Evolutionary conservation across 805 yeast species (phyloP).

Genomic region (Candida piceae): DNA sequence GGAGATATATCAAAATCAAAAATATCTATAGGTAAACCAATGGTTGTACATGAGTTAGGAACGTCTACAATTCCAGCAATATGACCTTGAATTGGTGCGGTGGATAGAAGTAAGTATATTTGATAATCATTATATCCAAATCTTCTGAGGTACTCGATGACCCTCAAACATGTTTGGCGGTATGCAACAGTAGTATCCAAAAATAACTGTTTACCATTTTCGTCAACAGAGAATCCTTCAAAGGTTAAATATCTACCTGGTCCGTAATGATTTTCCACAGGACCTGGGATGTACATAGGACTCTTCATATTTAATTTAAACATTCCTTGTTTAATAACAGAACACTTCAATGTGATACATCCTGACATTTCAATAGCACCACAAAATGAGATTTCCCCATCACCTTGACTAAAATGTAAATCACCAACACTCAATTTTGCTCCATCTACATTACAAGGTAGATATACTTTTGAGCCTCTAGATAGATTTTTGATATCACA

Average conservation of each 20-base stretch:
- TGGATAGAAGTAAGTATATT: constrained; percentile 38
- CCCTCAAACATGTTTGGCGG: constrained; percentile 44
- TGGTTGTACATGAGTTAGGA: constrained; percentile 48
- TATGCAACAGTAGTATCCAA: constrained; percentile 47
- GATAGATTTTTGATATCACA: constrained; percentile 48
- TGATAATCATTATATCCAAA: constrained; percentile 50
- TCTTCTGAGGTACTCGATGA: constrained; percentile 44
- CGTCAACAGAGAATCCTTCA: constrained; percentile 51
- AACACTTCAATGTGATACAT: constrained; percentile 36
- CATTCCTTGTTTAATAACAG: constrained; percentile 40
- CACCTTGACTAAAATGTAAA: constrained; percentile 48
- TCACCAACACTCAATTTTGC: constrained; percentile 46
- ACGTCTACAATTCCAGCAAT: constrained; percentile 49
- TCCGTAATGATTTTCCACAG: constrained; percentile 44
- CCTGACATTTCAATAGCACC: constrained; percentile 54
- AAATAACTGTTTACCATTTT: constrained; percentile 39
- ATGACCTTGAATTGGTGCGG: constrained; percentile 49
- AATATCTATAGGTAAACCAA: constrained; percentile 47
- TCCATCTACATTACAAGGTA: constrained; percentile 44
- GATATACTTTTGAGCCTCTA: constrained; percentile 43
- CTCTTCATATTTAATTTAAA: constrained; percentile 35
- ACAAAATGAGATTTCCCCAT: constrained; percentile 49
- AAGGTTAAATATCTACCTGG: constrained; percentile 46
- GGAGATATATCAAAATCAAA: constrained; percentile 46
- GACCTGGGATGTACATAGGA: constrained; percentile 46